Evolutionary conservation across 2,329 filamentous ascomycete genomes (phyloP).

Genomic region (Cladosporium sp.): DNA sequence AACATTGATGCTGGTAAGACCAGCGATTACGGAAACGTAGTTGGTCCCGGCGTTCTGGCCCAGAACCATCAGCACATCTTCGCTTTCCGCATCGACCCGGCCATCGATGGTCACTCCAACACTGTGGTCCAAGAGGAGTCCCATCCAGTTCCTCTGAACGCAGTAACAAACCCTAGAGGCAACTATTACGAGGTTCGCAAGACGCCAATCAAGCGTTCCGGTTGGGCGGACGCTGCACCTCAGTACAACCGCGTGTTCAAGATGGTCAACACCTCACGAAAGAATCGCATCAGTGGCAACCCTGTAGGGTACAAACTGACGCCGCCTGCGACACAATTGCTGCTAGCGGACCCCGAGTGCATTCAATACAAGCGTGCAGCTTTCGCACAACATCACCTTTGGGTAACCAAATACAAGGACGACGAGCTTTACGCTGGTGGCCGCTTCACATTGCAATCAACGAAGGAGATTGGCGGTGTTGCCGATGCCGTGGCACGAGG

Average conservation of each 20-base stretch:
- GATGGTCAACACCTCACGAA: slow-evolving; percentile 52
- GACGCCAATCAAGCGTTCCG: slow-evolving; percentile 29
- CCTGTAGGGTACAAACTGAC: slow-evolving; percentile 54
- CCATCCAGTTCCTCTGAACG: background rate
- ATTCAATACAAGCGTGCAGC: slow-evolving; percentile 50
- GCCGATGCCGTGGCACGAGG: slow-evolving; percentile 47
- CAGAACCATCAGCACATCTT: slow-evolving; percentile 74
- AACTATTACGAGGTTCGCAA: slow-evolving; percentile 51
- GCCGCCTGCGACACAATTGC: slow-evolving; percentile 51
- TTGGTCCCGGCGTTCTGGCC: slow-evolving; percentile 64
- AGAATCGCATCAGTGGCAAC: slow-evolving; percentile 50
- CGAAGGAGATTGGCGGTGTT: slow-evolving; percentile 47
- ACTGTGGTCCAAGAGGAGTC: slow-evolving; percentile 55
- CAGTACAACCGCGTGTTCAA: slow-evolving; percentile 61
- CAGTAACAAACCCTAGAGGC: slow-evolving; percentile 4
- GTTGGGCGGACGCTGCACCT: slow-evolving; percentile 32
- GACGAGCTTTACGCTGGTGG: slow-evolving; percentile 55
- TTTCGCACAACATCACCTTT: slow-evolving; percentile 51
- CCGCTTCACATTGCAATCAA: slow-evolving; percentile 49
- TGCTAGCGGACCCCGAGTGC: slow-evolving; percentile 50
- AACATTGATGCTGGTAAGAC: slow-evolving; percentile 56
- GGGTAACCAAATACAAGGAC: slow-evolving; percentile 48
- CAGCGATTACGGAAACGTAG: slow-evolving; percentile 44
- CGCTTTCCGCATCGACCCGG: slow-evolving; percentile 64
- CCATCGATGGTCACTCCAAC: slow-evolving; percentile 60